These are phyloP conservation scores for Penicillium cinerascens DNA, from an alignment of 495 filamentous ascomycete genomes.

Conservation along the genomic window DNA sequence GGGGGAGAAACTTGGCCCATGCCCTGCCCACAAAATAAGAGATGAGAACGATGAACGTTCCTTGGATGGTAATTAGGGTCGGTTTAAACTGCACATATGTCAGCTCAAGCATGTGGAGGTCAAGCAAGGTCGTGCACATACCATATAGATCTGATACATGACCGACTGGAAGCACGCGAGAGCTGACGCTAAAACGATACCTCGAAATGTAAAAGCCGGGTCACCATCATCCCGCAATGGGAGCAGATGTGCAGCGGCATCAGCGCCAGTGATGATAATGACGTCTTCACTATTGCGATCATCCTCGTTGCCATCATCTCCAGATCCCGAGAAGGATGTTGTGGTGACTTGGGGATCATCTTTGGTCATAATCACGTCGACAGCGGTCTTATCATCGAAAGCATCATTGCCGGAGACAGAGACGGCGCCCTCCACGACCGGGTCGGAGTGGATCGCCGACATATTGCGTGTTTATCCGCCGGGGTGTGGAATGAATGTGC, in stretches of 20 bases:
- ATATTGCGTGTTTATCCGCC: background rate
- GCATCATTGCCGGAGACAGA: background rate
- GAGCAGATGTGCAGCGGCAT: slow-evolving; percentile 33
- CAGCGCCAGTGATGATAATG: slow-evolving; percentile 28
- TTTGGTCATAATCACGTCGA: background rate
- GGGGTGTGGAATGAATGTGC: background rate
- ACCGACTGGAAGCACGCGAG: slow-evolving; percentile 47
- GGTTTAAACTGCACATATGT: slow-evolving; percentile 27
- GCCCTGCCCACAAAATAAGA: slow-evolving; percentile 38
- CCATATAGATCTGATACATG: slow-evolving; percentile 47
- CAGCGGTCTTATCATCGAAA: background rate
- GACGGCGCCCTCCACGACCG: background rate
- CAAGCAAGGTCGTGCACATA: slow-evolving; percentile 2
- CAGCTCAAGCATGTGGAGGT: background rate
- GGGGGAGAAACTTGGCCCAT: slow-evolving; percentile 42
- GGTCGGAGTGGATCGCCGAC: background rate
- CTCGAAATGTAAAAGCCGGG: slow-evolving; percentile 43
- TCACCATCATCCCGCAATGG: slow-evolving; percentile 46
- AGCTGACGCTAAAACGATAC: slow-evolving; percentile 39
- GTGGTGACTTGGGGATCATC: background rate
- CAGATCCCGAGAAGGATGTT: background rate
- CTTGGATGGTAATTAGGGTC: slow-evolving; percentile 24
- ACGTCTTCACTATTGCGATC: slow-evolving; percentile 14
- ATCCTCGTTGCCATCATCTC: background rate
- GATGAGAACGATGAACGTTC: slow-evolving; percentile 39